These are phyloP conservation scores for Leavenworthia alabamica DNA, from an alignment of 345 rosid genomes.

Conservation along the genomic window DNA sequence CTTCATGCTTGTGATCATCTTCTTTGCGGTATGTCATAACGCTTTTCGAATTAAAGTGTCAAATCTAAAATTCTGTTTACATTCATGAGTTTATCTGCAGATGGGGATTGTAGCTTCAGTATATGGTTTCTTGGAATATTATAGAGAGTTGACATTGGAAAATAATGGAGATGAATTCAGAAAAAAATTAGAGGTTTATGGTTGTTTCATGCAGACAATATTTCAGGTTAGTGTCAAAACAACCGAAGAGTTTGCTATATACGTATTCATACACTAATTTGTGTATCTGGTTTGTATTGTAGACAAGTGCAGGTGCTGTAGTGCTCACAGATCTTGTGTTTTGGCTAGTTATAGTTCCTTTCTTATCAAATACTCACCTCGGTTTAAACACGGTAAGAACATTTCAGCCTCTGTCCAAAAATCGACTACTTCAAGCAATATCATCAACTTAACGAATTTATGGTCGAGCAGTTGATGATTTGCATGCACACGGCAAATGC, in stretches of 20 bases:
- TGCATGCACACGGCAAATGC: slow-evolving; percentile 75
- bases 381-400: slow-evolving; percentile 52
- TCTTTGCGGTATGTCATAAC: slow-evolving; percentile 66
- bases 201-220: slow-evolving; percentile 61
- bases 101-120: slow-evolving; percentile 59
- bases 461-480: slow-evolving; percentile 55
- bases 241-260: not conserved
- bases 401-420: not conserved
- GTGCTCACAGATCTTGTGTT: slow-evolving; percentile 65
- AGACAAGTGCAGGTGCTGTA: slow-evolving; percentile 83
- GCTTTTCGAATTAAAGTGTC: not conserved
- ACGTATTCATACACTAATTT: not conserved
- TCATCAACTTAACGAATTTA: not conserved
- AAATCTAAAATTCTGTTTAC: not conserved
- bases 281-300: not conserved
- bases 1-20: slow-evolving; percentile 62
- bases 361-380: slow-evolving; percentile 51
- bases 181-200: slow-evolving; percentile 56
- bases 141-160: slow-evolving; percentile 5
- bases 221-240: slow-evolving; percentile 49
- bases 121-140: slow-evolving; percentile 63
- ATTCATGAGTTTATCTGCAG: slow-evolving; percentile 27
- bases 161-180: slow-evolving; percentile 32
- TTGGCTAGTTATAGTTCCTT: slow-evolving; percentile 73
- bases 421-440: not conserved